Evolutionary conservation across 1,284 basidiomycete species (phyloP), one percentile per base, ranked within the genome.

Genomic region (Phellopilus nigrolimitatus): DNA sequence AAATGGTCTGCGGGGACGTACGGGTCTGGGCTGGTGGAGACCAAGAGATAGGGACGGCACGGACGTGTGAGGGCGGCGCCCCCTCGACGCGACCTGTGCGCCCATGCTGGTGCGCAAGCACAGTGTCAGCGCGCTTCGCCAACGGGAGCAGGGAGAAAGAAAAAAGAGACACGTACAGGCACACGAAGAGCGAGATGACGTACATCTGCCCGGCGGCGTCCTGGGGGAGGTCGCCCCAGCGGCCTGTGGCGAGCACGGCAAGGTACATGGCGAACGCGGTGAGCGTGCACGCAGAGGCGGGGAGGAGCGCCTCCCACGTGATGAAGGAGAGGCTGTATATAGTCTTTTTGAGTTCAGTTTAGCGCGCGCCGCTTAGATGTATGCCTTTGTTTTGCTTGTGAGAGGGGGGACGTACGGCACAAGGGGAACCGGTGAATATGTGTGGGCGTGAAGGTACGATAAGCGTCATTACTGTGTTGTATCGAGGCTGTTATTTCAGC

Each of bases 271-370:
- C 30, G 25, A 49, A 37, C 6, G 15, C 19, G 27, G 22, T 13
- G 25, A 5, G 37, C 15, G 10, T 8, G 21, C 10, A 28, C 8
- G 36, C 41, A 22, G 33, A 50, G 25, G 49, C 22, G 12, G 41
- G 41, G 15, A 50, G n/a, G 31, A 22, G 17, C 12, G 19, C 15
- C 40, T 50, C 49, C 40, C 39, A 50, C 10, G 36, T 24, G 28
- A 50, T 13, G 17, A 50, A 43, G 15, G 25, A 22, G 27, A 50
- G 10, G 15, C 49, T 39, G 39, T 50, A 50, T 21, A 43, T 10
- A n/a, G 39, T 33, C 49, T 50, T 22, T 6, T 19, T 9, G 10
- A 13, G 46, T 9, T 7, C 7, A 6, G 12, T 39, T 19, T 41
- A 25, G 10, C 12, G 12, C 19, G 30, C n/a, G 19, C 7, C 4